These are phyloP conservation scores for Heimioporus sp. DNA, from an alignment of 768 basidiomycete species.

Conservation along the genomic window DNA sequence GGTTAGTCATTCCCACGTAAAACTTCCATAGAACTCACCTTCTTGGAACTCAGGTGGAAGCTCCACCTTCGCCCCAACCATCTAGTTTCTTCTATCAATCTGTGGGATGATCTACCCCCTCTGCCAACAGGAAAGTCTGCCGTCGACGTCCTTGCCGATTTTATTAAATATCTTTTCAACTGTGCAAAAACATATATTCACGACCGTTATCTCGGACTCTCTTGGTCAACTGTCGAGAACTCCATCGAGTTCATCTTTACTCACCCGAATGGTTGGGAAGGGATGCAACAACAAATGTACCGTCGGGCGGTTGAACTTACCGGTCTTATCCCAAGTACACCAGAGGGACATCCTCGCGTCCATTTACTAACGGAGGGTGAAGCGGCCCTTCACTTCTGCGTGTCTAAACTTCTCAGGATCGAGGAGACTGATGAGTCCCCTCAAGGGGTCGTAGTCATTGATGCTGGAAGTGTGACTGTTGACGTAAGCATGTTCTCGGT, in stretches of 20 bases:
- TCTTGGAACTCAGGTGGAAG: constrained; percentile 12
- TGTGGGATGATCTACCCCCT: constrained; percentile 25
- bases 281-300: constrained; percentile 15
- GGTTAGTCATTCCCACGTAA: constrained; percentile 5
- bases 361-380: constrained; percentile 19
- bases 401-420: constrained; percentile 28
- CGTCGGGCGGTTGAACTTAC: constrained; percentile 17
- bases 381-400: constrained; percentile 31
- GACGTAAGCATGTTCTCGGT: constrained; percentile 37
- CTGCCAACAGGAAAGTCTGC: constrained; percentile 16
- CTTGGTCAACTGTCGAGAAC: constrained; percentile 13
- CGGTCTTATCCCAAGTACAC: constrained; percentile 12
- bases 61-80: constrained; percentile 12
- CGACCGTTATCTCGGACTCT: constrained; percentile 10
- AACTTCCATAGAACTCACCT: not conserved
- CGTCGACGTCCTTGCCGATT: constrained; percentile 18
- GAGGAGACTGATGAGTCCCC: constrained; percentile 5
- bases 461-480: constrained; percentile 38
- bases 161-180: constrained; percentile 15
- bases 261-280: constrained; percentile 29
- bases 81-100: constrained; percentile 11
- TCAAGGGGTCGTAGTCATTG: constrained; percentile 38
- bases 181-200: constrained; percentile 15
- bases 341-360: constrained; percentile 12
- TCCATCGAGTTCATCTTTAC: constrained; percentile 19